Conservation (phyloP, 495 filamentous ascomycete species). For the Penicillium bialowiezense region DNA sequence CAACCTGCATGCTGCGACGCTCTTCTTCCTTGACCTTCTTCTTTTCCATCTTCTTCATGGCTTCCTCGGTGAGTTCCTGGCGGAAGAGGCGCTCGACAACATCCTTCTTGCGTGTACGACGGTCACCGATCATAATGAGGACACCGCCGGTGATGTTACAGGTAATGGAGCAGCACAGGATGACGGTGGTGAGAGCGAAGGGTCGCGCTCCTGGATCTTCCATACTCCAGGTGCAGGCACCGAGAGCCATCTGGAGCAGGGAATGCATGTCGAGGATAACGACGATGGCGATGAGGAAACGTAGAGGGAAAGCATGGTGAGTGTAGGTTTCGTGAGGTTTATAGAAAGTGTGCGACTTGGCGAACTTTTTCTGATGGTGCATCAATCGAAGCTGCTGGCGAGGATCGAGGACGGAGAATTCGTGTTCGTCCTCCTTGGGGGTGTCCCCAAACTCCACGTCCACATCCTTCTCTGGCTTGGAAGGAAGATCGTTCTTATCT, state of each 20-base stretch:
- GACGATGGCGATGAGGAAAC: conserved; percentile 66
- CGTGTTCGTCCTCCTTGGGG: conserved; percentile 36
- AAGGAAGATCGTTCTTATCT: conserved; percentile 70
- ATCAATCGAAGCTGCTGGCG: conserved; percentile 60
- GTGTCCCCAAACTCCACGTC: conserved; percentile 45
- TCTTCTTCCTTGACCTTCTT: conserved; percentile 53
- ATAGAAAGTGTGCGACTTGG: conserved; percentile 78
- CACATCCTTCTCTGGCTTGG: conserved; percentile 41
- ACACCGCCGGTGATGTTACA: conserved; percentile 71
- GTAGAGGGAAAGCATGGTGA: conserved; percentile 73
- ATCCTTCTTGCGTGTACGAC: conserved; percentile 74
- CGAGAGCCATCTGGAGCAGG: conserved; percentile 70
- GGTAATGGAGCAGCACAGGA: conserved; percentile 71
- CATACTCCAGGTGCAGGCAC: conserved; percentile 71
- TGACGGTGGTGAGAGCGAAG: conserved; percentile 70
- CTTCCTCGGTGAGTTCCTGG: conserved; percentile 69
- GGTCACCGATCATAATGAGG: conserved; percentile 69
- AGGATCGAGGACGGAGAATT: conserved; percentile 59
- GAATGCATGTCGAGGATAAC: conserved; percentile 74
- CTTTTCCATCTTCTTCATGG: conserved; percentile 69
- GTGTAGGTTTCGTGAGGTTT: conserved; percentile 80
- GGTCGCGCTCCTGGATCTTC: conserved; percentile 55
- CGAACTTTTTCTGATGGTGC: conserved; percentile 72
- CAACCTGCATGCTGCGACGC: conserved; percentile 26
- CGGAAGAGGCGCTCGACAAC: conserved; percentile 70